Evolutionary conservation across 1,284 basidiomycete genomes (phyloP).

Genomic region (Ceratobasidium sp.): DNA sequence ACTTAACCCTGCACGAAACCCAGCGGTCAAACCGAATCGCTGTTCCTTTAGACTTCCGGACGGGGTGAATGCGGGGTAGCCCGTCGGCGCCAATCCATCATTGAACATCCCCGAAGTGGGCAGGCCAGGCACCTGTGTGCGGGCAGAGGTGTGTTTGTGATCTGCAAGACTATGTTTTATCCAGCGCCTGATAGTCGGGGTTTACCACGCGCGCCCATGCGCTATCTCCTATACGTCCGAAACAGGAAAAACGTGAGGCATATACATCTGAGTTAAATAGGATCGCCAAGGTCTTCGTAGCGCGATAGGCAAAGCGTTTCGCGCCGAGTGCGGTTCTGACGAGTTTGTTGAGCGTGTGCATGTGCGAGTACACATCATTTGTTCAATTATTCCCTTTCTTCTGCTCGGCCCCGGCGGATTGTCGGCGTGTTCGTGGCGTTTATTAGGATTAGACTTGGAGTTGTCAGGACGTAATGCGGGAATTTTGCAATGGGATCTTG

Average conservation of each 20-base stretch:
- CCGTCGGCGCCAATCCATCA: background rate
- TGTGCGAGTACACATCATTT: too few species aligned
- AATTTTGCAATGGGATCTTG: too few species aligned
- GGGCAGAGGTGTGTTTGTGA: background rate
- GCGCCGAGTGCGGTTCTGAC: background rate
- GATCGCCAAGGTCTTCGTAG: background rate
- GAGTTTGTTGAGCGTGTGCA: background rate
- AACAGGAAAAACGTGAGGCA: background rate
- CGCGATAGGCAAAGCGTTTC: background rate
- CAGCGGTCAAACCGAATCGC: too few species aligned
- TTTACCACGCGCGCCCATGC: background rate
- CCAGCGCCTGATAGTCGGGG: background rate
- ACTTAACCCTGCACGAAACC: background rate
- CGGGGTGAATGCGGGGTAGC: background rate
- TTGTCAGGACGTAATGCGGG: too few species aligned
- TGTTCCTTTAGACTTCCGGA: background rate
- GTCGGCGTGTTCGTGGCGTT: background rate
- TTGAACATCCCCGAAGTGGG: constrained; percentile 22
- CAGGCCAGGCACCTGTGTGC: background rate
- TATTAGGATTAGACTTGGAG: too few species aligned
- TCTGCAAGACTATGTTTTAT: constrained; percentile 6
- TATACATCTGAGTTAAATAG: background rate
- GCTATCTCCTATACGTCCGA: background rate
- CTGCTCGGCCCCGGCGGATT: background rate
- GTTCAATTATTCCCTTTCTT: background rate